Base-by-base conservation (phyloP, 805 yeast genomes). In the Yamadazyma ubonensis region DNA sequence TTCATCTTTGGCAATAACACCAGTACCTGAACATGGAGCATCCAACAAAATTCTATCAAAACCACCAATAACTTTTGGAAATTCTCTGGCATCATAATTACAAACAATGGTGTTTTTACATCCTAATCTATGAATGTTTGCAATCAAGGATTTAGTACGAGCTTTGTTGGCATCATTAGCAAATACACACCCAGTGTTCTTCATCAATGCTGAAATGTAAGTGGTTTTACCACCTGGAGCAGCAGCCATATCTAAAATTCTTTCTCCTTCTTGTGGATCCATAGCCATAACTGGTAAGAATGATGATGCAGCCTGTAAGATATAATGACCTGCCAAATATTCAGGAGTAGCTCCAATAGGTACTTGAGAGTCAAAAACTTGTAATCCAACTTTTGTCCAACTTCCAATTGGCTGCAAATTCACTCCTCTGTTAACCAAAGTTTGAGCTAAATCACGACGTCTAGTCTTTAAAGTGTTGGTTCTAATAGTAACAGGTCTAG, bases 341-440 rank as follows among this genome's bases (percentile, higher is more conserved):
- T 93, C 99, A 31, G 99, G 99, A 6, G 99, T 93, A 32, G 99
- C 99, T 65, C 99, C 99, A 52, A 93, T 86, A 31, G 99, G 99
- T n/a, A 93, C 98, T 63, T 90, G 98, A 17, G 98, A 90, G 59
- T 93, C 99, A 61, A 91, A 93, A 38, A 93, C 83, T 65, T 93
- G 99, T 50, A 93, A 73, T 46, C 99, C 99, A 37, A 93, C 98
- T 65, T 93, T 93, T 17, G 98, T 89, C 99, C 99, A 93, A 29
- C 86, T 71, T 36, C 98, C 98, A 53, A 93, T 88, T 32, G 98
- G 98, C 66, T 93, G 97, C 53, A 93, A 73, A 59, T 93, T 93
- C 46, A 91, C 99, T 61, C 99, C 99, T 57, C 96, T 81, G 65
- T 91, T 91, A 41, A 91, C 96, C 47, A 93, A 75, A 11, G 93